These are phyloP conservation scores for Miamiensis avidus DNA, from an alignment of 169 alveolate species.

Conservation along the genomic window DNA sequence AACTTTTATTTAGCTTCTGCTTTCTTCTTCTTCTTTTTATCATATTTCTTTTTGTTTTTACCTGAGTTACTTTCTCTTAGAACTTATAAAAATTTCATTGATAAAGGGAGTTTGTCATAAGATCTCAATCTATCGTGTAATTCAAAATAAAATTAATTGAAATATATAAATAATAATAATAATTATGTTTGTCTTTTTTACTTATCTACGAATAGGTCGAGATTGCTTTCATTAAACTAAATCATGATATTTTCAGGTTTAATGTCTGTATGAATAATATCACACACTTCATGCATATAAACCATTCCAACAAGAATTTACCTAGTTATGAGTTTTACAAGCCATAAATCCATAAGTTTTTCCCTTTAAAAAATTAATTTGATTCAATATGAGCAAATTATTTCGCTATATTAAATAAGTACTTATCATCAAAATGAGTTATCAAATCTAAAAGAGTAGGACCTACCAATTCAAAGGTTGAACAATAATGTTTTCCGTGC, in stretches of 20 bases:
- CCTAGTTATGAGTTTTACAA: conserved; percentile 72
- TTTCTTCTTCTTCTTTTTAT: conserved; percentile 47
- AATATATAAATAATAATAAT: no score
- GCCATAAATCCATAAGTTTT: conserved; percentile 63
- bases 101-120: conserved; percentile 41
- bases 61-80: conserved; percentile 42
- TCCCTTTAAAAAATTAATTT: background rate
- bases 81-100: conserved; percentile 45
- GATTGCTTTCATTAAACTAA: conserved; percentile 61
- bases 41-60: conserved; percentile 54
- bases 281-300: conserved; percentile 75
- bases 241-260: conserved; percentile 84
- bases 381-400: no score
- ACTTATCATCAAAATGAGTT: conserved; percentile 65
- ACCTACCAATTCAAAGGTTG: conserved; percentile 81
- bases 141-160: no score
- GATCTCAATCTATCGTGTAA: background rate
- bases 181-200: conserved; percentile 36
- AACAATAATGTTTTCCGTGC: conserved; percentile 83
- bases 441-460: conserved; percentile 74
- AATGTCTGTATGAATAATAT: conserved; percentile 82
- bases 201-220: conserved; percentile 62
- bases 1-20: conserved; percentile 27
- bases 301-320: conserved; percentile 76
- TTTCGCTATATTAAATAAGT: no score